Evolutionary conservation across 495 filamentous ascomycete genomes (phyloP), one percentile per base, ranked within the genome.

Genomic region (Pyrenopolyporus hunteri): DNA sequence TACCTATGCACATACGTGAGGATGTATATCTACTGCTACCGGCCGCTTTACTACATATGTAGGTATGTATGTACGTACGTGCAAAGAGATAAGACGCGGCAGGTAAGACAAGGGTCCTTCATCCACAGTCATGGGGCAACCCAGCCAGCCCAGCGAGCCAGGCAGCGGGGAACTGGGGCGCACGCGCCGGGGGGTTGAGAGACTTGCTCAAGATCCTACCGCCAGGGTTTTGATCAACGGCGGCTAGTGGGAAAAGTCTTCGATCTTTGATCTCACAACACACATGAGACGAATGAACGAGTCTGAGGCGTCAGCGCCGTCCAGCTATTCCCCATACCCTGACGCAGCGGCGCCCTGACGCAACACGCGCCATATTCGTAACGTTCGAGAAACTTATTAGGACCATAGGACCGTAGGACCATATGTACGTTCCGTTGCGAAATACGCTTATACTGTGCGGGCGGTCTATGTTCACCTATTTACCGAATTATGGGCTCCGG

Each of bases 181-280:
- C 58, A 63, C 52, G 33, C 44, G 57, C 64, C 59, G 59, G 59
- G 64, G 58, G 42, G 40, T 49, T n/a, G n/a, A 47, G 47, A 51
- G 39, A 63, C 37, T 33, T 57, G 54, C 47, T 55, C 37, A 59
- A 62, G 59, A 63, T 67, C 58, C 64, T 63, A 25, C 59, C 53
- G 59, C 43, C 59, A 52, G 59, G 42, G 59, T 63, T n/a, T 67
- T 63, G 59, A 63, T 63, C 59, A 67, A 67, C 59, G 59, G 59
- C 64, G 59, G 59, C 64, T 63, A 62, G 64, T 57, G 42, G 36
- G n/a, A n/a, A 47, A 66, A 31, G 63, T 66, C 57, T 60, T 66
- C 63, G 63, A 66, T 66, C 63, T 66, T 66, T 66, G 63, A 66
- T 60, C 63, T 66, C 63, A 60, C 37, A 59, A 65, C 37, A 32